phyloP scores from a whole-genome alignment of 805 yeast genomes.

The Yamadazyma philogaea region DNA sequence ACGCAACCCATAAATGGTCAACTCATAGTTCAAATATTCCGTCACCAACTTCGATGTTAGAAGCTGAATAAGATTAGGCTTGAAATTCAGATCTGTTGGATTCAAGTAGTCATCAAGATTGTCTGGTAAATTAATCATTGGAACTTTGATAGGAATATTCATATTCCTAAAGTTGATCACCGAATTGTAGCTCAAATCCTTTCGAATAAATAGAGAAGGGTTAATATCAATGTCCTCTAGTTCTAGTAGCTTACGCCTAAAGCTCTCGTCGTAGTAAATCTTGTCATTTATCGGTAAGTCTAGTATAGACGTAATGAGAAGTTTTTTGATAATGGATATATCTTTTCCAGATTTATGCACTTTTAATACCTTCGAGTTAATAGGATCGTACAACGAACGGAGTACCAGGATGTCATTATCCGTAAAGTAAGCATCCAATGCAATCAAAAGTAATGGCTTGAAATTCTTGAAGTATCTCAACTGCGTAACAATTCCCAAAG shows the following conservation, averaged over 20 bases:
- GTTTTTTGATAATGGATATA: slow-evolving; percentile 32
- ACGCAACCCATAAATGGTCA: slow-evolving; percentile 50
- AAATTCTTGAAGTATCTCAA: slow-evolving; percentile 52
- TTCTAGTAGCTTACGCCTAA: slow-evolving; percentile 31
- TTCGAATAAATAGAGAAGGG: slow-evolving; percentile 38
- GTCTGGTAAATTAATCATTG: slow-evolving; percentile 41
- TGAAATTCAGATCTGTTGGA: slow-evolving; percentile 44
- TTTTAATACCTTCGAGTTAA: slow-evolving; percentile 31
- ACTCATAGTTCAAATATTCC: slow-evolving; percentile 40
- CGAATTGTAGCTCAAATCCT: slow-evolving; percentile 42
- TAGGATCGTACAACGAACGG: slow-evolving; percentile 27
- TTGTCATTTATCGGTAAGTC: slow-evolving; percentile 43
- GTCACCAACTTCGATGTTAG: slow-evolving; percentile 35
- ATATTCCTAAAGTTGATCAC: slow-evolving; percentile 35
- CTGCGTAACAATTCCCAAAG: slow-evolving; percentile 57
- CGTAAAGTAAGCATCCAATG: slow-evolving; percentile 47
- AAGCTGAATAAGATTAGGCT: slow-evolving; percentile 32
- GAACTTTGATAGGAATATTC: slow-evolving; percentile 44
- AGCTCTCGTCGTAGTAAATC: slow-evolving; percentile 36
- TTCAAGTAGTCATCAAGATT: slow-evolving; percentile 43
- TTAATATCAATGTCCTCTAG: slow-evolving; percentile 26
- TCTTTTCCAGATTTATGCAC: slow-evolving; percentile 14
- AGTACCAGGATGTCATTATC: slow-evolving; percentile 19
- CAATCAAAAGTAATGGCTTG: slow-evolving; percentile 54
- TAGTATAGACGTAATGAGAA: slow-evolving; percentile 40